Conservation (phyloP, 495 filamentous ascomycete species). For the Chaetomidium leptoderma region DNA sequence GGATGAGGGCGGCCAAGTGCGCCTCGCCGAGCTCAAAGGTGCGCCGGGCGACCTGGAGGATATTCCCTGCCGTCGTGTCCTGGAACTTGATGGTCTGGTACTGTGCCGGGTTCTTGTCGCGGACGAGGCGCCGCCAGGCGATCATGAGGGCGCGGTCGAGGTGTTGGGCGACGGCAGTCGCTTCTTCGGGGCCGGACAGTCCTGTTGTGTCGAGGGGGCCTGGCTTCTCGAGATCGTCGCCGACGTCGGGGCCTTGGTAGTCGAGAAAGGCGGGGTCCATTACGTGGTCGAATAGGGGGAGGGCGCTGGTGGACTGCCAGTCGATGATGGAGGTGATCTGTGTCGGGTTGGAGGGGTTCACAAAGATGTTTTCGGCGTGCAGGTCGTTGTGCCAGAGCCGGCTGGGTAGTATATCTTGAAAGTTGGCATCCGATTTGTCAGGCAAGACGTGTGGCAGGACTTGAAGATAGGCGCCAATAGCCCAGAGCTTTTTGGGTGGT, state of each 20-base stretch:
- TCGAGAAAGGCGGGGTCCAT: background rate
- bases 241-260: background rate
- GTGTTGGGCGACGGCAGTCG: background rate
- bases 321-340: conserved; percentile 8
- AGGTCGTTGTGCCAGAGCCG: conserved; percentile 3
- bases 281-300: background rate
- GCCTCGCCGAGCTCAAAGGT: background rate
- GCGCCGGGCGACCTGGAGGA: background rate
- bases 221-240: background rate
- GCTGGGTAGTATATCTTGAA: background rate
- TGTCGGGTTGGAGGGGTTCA: background rate
- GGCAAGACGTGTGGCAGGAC: background rate
- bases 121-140: background rate
- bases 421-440: background rate
- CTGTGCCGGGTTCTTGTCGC: background rate
- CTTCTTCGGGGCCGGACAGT: background rate
- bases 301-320: conserved; percentile 2
- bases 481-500: background rate
- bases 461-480: background rate
- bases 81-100: background rate
- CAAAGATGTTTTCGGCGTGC: conserved; percentile 2
- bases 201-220: background rate
- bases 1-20: background rate
- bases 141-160: conserved; percentile 1
- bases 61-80: background rate